A percentile compares a stretch with the other conserved stretches of the same genome.
Conservation (phyloP, 495 filamentous ascomycete genomes). For the Tuber brumale region DNA sequence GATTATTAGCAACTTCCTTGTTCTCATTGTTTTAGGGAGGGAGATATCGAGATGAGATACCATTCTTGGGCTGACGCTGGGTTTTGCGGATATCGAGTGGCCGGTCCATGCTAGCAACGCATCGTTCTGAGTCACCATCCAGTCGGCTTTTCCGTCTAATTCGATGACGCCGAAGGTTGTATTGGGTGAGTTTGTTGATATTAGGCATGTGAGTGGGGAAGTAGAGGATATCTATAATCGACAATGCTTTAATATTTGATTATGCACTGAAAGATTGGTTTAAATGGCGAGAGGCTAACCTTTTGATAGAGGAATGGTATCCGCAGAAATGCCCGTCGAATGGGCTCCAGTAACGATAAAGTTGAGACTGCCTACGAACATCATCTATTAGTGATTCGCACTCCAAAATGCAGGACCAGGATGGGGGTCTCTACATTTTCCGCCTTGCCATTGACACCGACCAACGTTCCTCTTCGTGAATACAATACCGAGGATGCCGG, state of each 20-base stretch:
- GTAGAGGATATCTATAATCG: slow-evolving; percentile 63
- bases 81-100: slow-evolving; percentile 66
- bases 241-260: slow-evolving; percentile 5
- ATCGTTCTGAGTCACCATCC: slow-evolving; percentile 80
- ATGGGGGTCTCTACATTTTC: slow-evolving; percentile 62
- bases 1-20: slow-evolving; percentile 44
- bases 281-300: slow-evolving; percentile 38
- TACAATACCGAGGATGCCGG: slow-evolving; percentile 90
- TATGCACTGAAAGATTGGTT: not conserved
- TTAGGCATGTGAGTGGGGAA: slow-evolving; percentile 73
- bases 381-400: slow-evolving; percentile 15
- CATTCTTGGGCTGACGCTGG: slow-evolving; percentile 65
- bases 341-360: slow-evolving; percentile 76
- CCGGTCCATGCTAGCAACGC: slow-evolving; percentile 95
- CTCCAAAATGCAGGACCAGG: not conserved
- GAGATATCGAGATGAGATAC: slow-evolving; percentile 44
- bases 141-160: slow-evolving; percentile 91
- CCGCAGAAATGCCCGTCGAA: slow-evolving; percentile 66
- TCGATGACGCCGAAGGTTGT: slow-evolving; percentile 81
- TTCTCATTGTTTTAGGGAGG: not conserved
- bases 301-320: slow-evolving; percentile 93
- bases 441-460: slow-evolving; percentile 78
- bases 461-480: slow-evolving; percentile 81
- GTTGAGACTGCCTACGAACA: slow-evolving; percentile 65
- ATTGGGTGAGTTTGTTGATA: slow-evolving; percentile 74